Evolutionary conservation across 768 basidiomycete species (phyloP).

Genomic region (Austroboletus eburneus): DNA sequence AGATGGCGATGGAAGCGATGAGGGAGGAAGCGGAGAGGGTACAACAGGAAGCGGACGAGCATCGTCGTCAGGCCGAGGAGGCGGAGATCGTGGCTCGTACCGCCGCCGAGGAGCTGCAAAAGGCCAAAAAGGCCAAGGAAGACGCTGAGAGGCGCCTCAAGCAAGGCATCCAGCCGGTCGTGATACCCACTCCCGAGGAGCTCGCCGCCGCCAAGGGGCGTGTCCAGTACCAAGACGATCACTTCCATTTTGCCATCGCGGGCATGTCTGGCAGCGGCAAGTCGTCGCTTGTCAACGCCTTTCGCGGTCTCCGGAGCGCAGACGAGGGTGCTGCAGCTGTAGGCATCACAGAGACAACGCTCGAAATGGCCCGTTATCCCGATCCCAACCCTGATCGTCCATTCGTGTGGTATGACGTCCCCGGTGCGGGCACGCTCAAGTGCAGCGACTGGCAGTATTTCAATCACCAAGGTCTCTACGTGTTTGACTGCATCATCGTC

Average conservation of each 20-base stretch:
- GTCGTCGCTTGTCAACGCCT: conserved; percentile 34
- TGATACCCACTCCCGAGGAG: conserved; percentile 20
- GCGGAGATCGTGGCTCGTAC: conserved; percentile 7
- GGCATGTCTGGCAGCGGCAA: conserved; percentile 35
- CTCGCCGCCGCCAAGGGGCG: conserved; percentile 11
- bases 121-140: conserved; percentile 3
- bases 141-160: conserved; percentile 19
- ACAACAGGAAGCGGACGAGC: conserved; percentile 8
- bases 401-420: conserved; percentile 35
- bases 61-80: conserved; percentile 6
- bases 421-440: conserved; percentile 33
- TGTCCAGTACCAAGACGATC: conserved; percentile 21
- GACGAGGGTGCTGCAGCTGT: conserved; percentile 24
- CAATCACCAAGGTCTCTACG: conserved; percentile 33
- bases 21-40: conserved; percentile 9
- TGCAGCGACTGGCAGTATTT: conserved; percentile 35
- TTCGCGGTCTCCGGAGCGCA: conserved; percentile 27
- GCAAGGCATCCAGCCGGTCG: conserved; percentile 25
- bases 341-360: conserved; percentile 30
- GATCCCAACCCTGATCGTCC: conserved; percentile 17
- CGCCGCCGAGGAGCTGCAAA: conserved; percentile 13
- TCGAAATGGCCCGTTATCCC: conserved; percentile 21
- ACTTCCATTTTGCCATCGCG: conserved; percentile 32
- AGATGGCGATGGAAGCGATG: conserved; percentile 3
- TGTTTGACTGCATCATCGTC: conserved; percentile 34